Evolutionary conservation across 78 protist genomes (phyloP).

Genomic region (Isochrysis galbana): DNA sequence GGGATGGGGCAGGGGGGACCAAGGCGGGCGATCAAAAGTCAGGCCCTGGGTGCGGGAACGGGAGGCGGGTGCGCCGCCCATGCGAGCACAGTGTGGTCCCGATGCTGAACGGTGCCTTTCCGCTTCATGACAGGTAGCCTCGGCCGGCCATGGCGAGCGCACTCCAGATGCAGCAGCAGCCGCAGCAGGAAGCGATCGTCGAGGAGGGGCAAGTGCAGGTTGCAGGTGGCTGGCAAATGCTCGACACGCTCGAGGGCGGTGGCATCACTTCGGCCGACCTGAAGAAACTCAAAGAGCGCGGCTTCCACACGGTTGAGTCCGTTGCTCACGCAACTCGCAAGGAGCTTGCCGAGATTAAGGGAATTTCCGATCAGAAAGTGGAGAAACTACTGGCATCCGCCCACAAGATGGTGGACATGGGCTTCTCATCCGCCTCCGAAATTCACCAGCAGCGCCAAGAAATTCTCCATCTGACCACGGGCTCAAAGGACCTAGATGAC

Average conservation of each 20-base stretch:
- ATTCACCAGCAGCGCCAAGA: constrained; percentile 74
- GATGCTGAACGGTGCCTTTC: too few species aligned
- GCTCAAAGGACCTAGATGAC: constrained; percentile 91
- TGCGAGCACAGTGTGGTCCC: too few species aligned
- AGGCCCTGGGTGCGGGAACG: too few species aligned
- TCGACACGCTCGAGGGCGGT: background rate
- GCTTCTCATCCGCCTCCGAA: constrained; percentile 94
- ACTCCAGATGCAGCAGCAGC: background rate
- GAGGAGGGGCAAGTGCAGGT: background rate
- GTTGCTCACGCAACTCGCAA: constrained; percentile 88
- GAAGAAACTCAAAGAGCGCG: constrained; percentile 88
- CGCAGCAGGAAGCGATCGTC: background rate
- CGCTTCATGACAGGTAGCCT: too few species aligned
- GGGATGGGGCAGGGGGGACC: too few species aligned
- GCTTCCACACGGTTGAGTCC: constrained; percentile 93
- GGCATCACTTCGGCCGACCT: constrained; percentile 89
- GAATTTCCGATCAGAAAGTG: constrained; percentile 95
- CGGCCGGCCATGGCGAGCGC: background rate
- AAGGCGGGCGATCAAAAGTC: too few species aligned
- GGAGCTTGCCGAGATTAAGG: constrained; percentile 82
- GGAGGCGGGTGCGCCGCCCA: too few species aligned
- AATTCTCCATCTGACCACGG: constrained; percentile 86
- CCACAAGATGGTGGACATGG: constrained; percentile 85
- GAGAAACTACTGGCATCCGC: constrained; percentile 89
- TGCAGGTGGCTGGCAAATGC: background rate